These are phyloP conservation scores for Aspergillus panamensis DNA, from an alignment of 495 filamentous ascomycete genomes.

Conservation along the genomic window DNA sequence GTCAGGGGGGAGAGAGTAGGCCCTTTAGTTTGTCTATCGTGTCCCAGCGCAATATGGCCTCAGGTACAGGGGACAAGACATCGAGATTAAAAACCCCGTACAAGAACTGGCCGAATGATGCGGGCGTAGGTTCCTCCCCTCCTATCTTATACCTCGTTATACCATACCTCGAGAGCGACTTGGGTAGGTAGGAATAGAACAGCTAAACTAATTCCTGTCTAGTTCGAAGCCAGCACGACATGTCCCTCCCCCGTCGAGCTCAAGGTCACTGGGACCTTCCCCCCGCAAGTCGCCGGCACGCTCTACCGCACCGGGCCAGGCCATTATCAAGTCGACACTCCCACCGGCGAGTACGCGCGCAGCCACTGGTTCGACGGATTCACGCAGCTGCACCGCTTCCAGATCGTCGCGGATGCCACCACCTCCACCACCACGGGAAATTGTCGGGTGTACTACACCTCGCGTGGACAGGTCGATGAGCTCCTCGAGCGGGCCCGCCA, in stretches of 20 bases:
- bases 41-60: too few relatives aligned
- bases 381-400: conserved; percentile 13
- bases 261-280: conserved; percentile 7
- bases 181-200: background rate
- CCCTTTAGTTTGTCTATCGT: too few relatives aligned
- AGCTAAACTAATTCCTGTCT: background rate
- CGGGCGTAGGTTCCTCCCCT: background rate
- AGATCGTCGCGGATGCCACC: conserved; percentile 3
- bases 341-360: background rate
- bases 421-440: background rate
- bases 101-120: conserved; percentile 1
- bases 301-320: conserved; percentile 13
- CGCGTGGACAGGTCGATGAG: conserved; percentile 14
- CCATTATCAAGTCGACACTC: conserved; percentile 6
- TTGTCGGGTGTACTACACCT: conserved; percentile 16
- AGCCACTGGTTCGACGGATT: conserved; percentile 22
- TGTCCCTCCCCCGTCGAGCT: conserved; percentile 12
- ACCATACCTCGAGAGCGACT: too few relatives aligned
- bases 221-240: conserved; percentile 11
- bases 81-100: background rate
- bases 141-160: background rate
- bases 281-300: conserved; percentile 4
- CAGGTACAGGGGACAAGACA: too few relatives aligned
- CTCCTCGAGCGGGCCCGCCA: conserved; percentile 14
- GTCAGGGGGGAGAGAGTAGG: too few relatives aligned